These are phyloP conservation scores for Metschnikowia borealis DNA, from an alignment of 805 yeast species.

Conservation along the genomic window DNA sequence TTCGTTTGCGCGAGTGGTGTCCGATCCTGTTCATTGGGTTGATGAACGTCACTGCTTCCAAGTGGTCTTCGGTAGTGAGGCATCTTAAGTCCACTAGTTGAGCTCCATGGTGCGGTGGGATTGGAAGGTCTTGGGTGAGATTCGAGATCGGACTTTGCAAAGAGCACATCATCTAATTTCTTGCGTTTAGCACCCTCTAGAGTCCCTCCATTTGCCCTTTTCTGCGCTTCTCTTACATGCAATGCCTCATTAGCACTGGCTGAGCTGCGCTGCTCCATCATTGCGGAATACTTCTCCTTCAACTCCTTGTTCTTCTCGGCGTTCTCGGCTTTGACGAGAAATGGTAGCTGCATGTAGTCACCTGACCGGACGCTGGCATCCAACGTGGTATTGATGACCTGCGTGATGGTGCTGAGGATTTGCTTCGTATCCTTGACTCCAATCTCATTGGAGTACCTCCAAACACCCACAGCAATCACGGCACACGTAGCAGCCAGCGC, in stretches of 20 bases:
- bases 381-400: conserved; percentile 8
- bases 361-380: conserved; percentile 13
- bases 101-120: background rate
- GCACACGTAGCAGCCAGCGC: conserved; percentile 24
- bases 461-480: conserved; percentile 17
- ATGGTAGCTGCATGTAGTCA: conserved; percentile 9
- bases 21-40: background rate
- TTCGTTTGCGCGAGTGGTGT: background rate
- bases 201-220: background rate
- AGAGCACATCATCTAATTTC: background rate
- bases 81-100: conserved; percentile 12
- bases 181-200: background rate
- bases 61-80: conserved; percentile 16
- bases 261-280: background rate
- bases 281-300: background rate
- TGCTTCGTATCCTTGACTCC: conserved; percentile 7
- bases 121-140: background rate
- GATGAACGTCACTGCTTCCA: background rate
- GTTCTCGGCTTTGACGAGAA: conserved; percentile 9
- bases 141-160: background rate
- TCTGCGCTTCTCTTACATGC: background rate
- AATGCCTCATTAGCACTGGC: background rate
- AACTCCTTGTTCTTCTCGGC: background rate
- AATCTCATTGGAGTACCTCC: conserved; percentile 3
- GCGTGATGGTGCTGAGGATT: conserved; percentile 8